phyloP scores from a whole-genome alignment of 1,284 basidiomycete genomes.

The Termitomyces sp. region DNA sequence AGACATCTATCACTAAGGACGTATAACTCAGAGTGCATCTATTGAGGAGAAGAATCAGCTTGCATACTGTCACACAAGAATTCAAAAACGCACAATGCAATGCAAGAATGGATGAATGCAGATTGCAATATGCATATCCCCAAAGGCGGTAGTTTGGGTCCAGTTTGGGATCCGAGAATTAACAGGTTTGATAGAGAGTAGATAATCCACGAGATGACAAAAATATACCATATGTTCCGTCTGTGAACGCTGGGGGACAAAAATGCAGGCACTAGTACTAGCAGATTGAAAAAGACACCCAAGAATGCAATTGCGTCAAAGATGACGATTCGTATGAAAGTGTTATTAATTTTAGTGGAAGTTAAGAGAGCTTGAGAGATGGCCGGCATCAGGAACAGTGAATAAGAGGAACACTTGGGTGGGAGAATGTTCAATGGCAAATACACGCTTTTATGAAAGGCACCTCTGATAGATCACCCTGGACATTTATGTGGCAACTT shows the following conservation, averaged over 20 bases:
- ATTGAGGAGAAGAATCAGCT: background rate
- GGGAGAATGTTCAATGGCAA: no score
- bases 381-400: no score
- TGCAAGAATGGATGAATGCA: background rate
- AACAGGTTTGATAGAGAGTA: background rate
- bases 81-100: background rate
- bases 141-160: background rate
- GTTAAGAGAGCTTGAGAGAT: no score
- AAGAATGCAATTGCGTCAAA: no score
- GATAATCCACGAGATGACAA: background rate
- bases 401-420: no score
- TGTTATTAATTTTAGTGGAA: no score
- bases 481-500: no score
- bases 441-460: no score
- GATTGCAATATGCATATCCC: background rate
- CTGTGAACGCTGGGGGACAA: background rate
- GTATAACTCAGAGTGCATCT: background rate
- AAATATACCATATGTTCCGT: background rate
- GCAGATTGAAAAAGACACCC: no score
- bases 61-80: background rate
- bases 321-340: no score
- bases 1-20: background rate
- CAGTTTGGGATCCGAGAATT: background rate
- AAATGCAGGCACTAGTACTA: no score
- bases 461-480: no score